phyloP scores from a whole-genome alignment of 768 basidiomycete genomes.

The Calocera cornea region DNA sequence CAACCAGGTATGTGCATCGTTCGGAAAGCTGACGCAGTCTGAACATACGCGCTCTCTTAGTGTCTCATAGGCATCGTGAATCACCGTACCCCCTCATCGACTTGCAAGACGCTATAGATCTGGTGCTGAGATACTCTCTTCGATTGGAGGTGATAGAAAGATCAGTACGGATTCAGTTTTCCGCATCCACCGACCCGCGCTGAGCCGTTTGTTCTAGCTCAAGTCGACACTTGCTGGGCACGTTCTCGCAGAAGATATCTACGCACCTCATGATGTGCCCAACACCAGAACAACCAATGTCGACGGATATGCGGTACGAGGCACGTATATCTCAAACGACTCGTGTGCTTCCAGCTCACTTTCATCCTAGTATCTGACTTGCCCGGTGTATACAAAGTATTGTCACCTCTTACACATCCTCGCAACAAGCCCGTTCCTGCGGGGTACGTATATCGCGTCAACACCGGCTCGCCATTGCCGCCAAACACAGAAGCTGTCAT shows the following conservation, averaged over 20 bases:
- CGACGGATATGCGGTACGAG: conserved; percentile 74
- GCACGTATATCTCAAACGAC: conserved; percentile 27
- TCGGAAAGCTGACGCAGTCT: neutral
- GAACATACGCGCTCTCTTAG: conserved; percentile 25
- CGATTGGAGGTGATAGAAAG: conserved; percentile 30
- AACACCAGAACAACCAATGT: conserved; percentile 59
- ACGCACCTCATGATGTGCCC: conserved; percentile 52
- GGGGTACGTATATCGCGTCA: conserved; percentile 53
- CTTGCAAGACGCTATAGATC: conserved; percentile 47
- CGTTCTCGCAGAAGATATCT: conserved; percentile 63
- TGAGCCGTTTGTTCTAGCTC: conserved; percentile 33
- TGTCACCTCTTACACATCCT: conserved; percentile 38
- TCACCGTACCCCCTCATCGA: conserved; percentile 67
- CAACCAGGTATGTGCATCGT: conserved; percentile 38
- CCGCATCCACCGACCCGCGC: neutral
- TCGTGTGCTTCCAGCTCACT: neutral
- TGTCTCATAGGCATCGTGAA: conserved; percentile 52
- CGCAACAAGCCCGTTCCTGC: conserved; percentile 32
- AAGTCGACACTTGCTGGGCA: conserved; percentile 44
- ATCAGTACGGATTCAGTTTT: conserved; percentile 30
- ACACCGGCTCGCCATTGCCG: conserved; percentile 75
- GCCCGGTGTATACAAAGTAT: conserved; percentile 52
- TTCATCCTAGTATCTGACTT: conserved; percentile 42
- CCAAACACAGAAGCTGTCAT: conserved; percentile 62
- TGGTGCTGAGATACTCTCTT: conserved; percentile 38